Conservation (phyloP, 1,284 basidiomycete genomes). For the Mycena sp. region DNA sequence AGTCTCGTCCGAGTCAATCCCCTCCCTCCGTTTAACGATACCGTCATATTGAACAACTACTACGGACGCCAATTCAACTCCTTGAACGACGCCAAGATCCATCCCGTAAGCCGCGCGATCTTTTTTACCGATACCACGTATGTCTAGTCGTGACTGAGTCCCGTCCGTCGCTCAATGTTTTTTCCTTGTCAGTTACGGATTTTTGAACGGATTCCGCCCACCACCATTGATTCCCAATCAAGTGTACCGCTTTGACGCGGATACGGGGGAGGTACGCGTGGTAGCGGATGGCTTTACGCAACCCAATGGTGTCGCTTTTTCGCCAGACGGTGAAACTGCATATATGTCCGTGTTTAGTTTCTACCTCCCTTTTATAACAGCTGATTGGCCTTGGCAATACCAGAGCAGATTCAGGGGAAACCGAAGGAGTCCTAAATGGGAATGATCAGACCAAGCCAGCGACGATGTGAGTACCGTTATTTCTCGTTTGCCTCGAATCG, state of each 20-base stretch:
- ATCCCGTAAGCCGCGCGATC: conserved; percentile 65
- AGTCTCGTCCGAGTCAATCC: conserved; percentile 77
- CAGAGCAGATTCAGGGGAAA: conserved; percentile 52
- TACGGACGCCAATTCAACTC: conserved; percentile 85
- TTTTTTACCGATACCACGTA: conserved; percentile 79
- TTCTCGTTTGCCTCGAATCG: too few relatives aligned
- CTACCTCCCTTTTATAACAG: conserved; percentile 30
- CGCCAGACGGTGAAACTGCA: conserved; percentile 60
- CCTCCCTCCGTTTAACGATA: conserved; percentile 64
- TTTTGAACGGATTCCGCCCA: conserved; percentile 69
- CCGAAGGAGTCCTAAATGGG: conserved; percentile 48
- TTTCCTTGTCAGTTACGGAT: conserved; percentile 63
- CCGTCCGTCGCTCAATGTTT: neutral
- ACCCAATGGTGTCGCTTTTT: conserved; percentile 66
- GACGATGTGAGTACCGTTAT: conserved; percentile 44
- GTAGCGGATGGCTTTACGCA: conserved; percentile 65
- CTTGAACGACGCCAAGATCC: conserved; percentile 80
- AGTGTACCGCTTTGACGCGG: conserved; percentile 63
- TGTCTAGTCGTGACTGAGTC: conserved; percentile 33
- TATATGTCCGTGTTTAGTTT: conserved; percentile 55
- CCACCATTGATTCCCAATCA: conserved; percentile 33
- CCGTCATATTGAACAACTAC: conserved; percentile 73
- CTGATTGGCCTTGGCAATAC: conserved; percentile 52
- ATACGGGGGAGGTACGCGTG: conserved; percentile 61
- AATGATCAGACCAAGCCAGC: conserved; percentile 59